Evolutionary conservation across 495 filamentous ascomycete species (phyloP).

Genomic region (Penicillium mononematosum): DNA sequence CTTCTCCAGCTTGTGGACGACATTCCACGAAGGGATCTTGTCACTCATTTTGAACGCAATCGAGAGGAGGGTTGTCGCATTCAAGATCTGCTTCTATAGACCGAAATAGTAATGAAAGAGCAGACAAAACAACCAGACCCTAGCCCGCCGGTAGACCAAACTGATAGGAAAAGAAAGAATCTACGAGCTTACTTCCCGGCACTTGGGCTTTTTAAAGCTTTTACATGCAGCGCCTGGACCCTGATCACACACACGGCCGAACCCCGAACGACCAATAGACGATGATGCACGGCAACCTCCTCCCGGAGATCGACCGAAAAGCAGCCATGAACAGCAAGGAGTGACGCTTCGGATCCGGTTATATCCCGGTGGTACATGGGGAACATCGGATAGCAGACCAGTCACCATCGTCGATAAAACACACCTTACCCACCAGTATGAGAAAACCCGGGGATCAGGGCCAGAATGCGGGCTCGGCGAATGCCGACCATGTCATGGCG

Average conservation of each 20-base stretch:
- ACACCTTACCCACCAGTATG: not conserved
- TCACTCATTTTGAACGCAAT: constrained; percentile 38
- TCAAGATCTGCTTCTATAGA: not conserved
- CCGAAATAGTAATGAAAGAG: not conserved
- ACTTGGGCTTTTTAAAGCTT: constrained; percentile 12
- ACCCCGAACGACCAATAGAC: constrained; percentile 8
- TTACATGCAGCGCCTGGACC: not conserved
- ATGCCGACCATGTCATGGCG: not conserved
- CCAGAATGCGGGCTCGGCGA: not conserved
- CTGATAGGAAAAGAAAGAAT: not conserved
- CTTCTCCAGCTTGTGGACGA: constrained; percentile 63
- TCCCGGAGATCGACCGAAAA: constrained; percentile 26
- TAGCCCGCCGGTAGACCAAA: constrained; percentile 2
- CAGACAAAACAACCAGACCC: not conserved
- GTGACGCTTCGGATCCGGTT: constrained; percentile 11
- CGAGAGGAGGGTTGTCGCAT: not conserved
- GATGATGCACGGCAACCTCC: constrained; percentile 8
- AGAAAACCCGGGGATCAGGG: not conserved
- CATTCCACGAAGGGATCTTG: constrained; percentile 53
- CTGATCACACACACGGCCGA: constrained; percentile 2
- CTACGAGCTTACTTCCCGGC: not conserved
- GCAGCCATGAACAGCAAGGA: constrained; percentile 15
- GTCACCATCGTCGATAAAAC: not conserved
- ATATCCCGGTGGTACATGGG: constrained; percentile 12
- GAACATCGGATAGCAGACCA: not conserved